Base-by-base conservation (phyloP, 2,329 filamentous ascomycete species). In the Ophiocordyceps camponoti-floridani region DNA sequence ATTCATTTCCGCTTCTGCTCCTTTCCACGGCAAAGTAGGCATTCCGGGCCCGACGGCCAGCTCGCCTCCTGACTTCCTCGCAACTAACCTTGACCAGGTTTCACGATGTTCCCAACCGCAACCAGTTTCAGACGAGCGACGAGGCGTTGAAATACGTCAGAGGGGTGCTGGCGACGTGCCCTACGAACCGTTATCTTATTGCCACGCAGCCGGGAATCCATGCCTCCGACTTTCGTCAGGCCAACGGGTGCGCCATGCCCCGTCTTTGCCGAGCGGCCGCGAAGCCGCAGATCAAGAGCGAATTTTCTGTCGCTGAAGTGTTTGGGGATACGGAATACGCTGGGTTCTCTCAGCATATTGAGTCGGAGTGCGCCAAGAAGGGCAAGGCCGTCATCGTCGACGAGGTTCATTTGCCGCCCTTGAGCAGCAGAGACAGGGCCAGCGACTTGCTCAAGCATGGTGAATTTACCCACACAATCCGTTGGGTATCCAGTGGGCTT, bases 1-100 rank as follows among this genome's bases (percentile, higher is more conserved):
- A 94, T 62, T 86, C 88, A 2, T 88, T 85, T 45, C 89, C 91
- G 16, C 91, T 94, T 62, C 74, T 94, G 58, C 67, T 95, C 52
- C 81, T 93, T 61, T 95, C 89, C 30, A 89, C 82, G 41, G 74
- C 82, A 49, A 69, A 79, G 88, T 94, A 79, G 56, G 80, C 57
- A 45, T 45, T 49, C 46, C 46, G 47, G 45, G 40, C 43, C 43
- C 23, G 16, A 43, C 42, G 44, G 46, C 35, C 43, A 44, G 33
- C 26, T 41, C 26, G 26, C 26, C 35, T 38, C 35, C 16, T 16
- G 3, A 6, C 16, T 9, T 26, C 5, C 23, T 7, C 26, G 9
- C 13, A 16, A 31, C n/a, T 26, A 26, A 27, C 41, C 37, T 37
- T 38, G 13, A 9, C 18, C 43, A 63, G 58, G 44, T 59, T 70